Evolutionary conservation across 345 rosid species (phyloP), one percentile per base, ranked within the genome.

Genomic region (Acer campestre): DNA sequence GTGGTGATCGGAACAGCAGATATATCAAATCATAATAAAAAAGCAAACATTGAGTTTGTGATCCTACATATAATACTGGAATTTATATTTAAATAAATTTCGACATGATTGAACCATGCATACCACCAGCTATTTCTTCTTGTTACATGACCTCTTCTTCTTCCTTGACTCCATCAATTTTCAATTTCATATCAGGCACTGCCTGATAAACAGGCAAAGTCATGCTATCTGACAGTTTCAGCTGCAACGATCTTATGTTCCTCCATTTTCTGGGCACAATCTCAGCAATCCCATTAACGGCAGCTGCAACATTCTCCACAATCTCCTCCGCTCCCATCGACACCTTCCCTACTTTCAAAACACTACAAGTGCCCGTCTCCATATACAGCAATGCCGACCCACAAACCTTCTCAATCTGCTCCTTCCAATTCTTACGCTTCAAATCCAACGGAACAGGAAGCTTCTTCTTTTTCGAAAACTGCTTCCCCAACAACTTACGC

Each of bases 401-500:
- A 79, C 93, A 88, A 44, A 83, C 89, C n/a, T 72, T 89, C 49
- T 84, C 86, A 38, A 93, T 79, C 85, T 91, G 97, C 84, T 93
- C 92, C 82, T 86, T 93, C 97, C 97, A 93, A 62, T 90, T 91
- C 76, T 81, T 86, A 29, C 91, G 94, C 79, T 82, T 85, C 87
- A 93, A 87, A 78, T 93, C 89, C 20, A 93, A 44, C 11, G 87
- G 85, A 40, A 90, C 80, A 0, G 95, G 97, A 68, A 90, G 83
- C 91, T 88, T 93, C 89, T 89, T 93, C 72, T 84, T 91, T 80
- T 79, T 80, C 23, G 86, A 91, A 61, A 93, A 93, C 13, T 90
- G 91, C 84, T 90, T 93, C 78, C 95, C 97, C 67, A 93, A 68
- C 82, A 93, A 74, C 86, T 90, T 90, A 31, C 95, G 97, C 79